These are phyloP conservation scores for Citrus hindsii DNA, from an alignment of 345 rosid species.

Conservation along the genomic window DNA sequence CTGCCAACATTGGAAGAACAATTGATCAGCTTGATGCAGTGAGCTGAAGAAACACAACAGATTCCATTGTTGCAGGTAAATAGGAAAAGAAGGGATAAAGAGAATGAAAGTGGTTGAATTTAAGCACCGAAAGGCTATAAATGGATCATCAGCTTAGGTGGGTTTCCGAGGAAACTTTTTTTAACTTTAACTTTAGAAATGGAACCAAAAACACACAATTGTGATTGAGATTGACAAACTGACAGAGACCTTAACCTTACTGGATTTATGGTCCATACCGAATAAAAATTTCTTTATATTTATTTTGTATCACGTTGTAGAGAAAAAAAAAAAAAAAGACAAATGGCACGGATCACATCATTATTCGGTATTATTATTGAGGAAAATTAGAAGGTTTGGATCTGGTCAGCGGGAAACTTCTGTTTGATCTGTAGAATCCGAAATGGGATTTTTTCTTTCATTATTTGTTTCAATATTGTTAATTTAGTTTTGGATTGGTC, in stretches of 20 bases:
- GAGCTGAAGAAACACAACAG: conserved; percentile 23
- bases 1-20: neutral
- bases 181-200: conserved; percentile 10
- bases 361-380: neutral
- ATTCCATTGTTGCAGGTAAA: conserved; percentile 14
- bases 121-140: conserved; percentile 67
- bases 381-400: neutral
- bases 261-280: neutral
- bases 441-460: neutral
- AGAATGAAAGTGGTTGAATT: conserved; percentile 30
- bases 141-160: conserved; percentile 18
- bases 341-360: neutral
- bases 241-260: neutral
- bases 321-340: neutral
- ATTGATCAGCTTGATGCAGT: neutral
- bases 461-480: neutral
- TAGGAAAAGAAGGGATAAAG: conserved; percentile 26
- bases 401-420: neutral
- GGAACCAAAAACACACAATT: neutral
- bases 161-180: conserved; percentile 40
- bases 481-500: neutral
- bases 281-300: neutral
- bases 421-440: conserved; percentile 2
- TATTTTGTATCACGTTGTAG: neutral
- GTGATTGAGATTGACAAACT: neutral